Evolutionary conservation across 352 stramenopile species (phyloP), one percentile per base, ranked within the genome.

Genomic region (Globisporangium alternatum): DNA sequence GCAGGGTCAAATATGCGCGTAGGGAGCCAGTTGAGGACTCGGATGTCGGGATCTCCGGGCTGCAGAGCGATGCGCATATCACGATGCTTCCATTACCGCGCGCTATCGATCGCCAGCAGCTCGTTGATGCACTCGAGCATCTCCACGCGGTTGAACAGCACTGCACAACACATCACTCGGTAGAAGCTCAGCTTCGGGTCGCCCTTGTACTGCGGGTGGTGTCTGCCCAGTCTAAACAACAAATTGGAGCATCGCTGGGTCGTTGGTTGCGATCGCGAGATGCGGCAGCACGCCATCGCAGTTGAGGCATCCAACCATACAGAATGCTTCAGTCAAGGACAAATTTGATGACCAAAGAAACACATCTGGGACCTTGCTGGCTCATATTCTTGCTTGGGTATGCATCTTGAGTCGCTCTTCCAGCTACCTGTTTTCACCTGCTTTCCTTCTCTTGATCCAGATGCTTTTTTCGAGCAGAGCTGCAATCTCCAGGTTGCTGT

Each of bases 221-320:
- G 31, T 3, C 17, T 44, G 8, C 2, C 8, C 9, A 62, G 41
- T 7, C n/a, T 35, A 19, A 44, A 55, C 13, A 54, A 25, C 10
- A 6, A 10, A 7, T 3, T 7, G 25, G 41, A 62, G 43, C 43
- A 62, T 54, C 4, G n/a, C 41, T 5, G 28, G 19, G 43, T 62
- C 43, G 43, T 54, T 62, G 5, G 28, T 28, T 5, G 30, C 41
- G 41, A 62, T 62, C 19, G 43, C 56, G 28, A 62, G 56, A 43
- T 62, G 56, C 43, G n/a, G 41, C 2, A 62, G 28, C 19, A 54
- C 31, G 5, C 31, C 31, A 37, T 37, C 31, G 5, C 8, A 7
- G 31, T 37, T 28, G 25, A 28, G 25, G 25, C 25, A 28, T 28
- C 25, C 25, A 28, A 28, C 25, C 25, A 28, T 28, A 28, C 25